Evolutionary conservation across 2,329 filamentous ascomycete genomes (phyloP), one percentile per base, ranked within the genome.

Genomic region (Penicillium palitans): DNA sequence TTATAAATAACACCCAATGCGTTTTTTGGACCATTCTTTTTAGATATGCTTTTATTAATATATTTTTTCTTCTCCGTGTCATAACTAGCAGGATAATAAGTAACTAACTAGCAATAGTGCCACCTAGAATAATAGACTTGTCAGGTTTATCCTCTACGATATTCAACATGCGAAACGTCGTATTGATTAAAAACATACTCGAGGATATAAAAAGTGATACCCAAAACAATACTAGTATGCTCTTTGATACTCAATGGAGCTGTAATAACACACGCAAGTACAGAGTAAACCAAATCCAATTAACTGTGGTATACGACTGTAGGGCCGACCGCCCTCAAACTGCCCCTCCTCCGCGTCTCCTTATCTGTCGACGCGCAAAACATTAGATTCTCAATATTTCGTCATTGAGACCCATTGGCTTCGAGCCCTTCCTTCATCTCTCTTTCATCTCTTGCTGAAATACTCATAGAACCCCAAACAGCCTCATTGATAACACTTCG

Each of bases 311-410:
- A 9, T 25, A 31, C 25, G 3, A 19, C 29, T 15, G n/a, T 31
- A 45, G 21, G 17, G 24, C 40, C 21, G 40, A 53, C 61, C 61
- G 61, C 61, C 61, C 60, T 59, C 50, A 31, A 54, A 54, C 27
- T 58, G 58, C 55, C 58, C 49, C 62, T 60, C 62, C 61, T 61
- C 58, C 53, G 47, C 52, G 55, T 61, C 57, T 47, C 51, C 54
- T 63, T 61, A 59, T 64, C 61, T 56, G 52, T 45, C 24, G 54
- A 48, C 61, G 59, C 62, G 62, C 58, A 60, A 58, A 45, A 45
- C 46, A 57, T 37, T 52, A 25, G 54, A 56, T 57, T 49, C 40
- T 51, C 37, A 57, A 45, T 51, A 41, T 41, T 49, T 48, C 42
- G 42, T 39, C 31, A 33, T 31, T 48, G 51, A 29, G 35, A 37